These are phyloP conservation scores for Diaporthe eres DNA, from an alignment of 2,329 filamentous ascomycete species.

Conservation along the genomic window DNA sequence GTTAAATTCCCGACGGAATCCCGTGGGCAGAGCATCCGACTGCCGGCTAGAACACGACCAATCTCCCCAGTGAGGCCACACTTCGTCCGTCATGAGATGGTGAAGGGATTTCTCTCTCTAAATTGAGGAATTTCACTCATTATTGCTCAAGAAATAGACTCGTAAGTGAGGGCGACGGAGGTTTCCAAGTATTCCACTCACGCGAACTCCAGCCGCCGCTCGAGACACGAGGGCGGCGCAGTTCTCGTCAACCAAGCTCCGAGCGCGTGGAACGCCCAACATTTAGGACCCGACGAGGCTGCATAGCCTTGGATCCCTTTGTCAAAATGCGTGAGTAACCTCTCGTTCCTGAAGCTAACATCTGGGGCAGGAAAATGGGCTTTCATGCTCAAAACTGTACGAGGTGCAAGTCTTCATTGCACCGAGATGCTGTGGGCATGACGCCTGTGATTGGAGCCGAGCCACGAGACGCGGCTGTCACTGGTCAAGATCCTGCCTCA, in stretches of 20 bases:
- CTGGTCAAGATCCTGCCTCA: neutral
- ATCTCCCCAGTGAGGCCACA: neutral
- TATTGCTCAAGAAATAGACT: accelerated
- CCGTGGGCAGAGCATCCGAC: conserved; percentile 26
- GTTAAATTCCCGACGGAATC: conserved; percentile 29
- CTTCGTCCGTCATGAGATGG: conserved; percentile 15
- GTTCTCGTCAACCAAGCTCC: neutral
- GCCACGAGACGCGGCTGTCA: neutral
- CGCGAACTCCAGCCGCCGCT: no score
- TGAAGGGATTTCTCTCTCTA: neutral
- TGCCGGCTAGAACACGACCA: conserved; percentile 20
- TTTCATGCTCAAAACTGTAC: neutral
- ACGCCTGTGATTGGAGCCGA: neutral
- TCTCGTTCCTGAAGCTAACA: neutral
- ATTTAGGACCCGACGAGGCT: neutral
- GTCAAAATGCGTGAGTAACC: no score
- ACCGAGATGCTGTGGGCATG: neutral
- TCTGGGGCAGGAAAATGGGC: accelerated
- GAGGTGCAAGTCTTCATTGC: no score
- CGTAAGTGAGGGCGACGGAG: no score
- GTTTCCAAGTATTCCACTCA: no score
- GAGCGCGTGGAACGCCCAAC: no score
- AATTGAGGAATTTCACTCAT: neutral
- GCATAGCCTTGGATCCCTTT: neutral
- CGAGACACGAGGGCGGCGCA: neutral